These are phyloP conservation scores for Wakefieldia striispora DNA, from an alignment of 768 basidiomycete species.

Conservation along the genomic window DNA sequence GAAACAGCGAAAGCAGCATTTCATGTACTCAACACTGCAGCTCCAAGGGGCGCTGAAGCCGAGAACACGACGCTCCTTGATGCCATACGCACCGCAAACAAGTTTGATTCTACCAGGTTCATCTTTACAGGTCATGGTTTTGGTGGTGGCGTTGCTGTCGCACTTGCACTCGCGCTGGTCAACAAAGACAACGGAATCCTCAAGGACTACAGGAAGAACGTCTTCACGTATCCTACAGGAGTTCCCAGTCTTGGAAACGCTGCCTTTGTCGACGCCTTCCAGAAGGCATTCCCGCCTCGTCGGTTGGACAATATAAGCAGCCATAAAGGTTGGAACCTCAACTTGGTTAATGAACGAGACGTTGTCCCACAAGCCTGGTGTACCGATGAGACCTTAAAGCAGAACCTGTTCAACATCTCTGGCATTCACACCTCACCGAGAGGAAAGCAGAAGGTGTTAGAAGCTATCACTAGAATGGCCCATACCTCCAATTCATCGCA, in stretches of 20 bases:
- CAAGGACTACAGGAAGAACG: background rate
- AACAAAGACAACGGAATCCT: too few relatives aligned
- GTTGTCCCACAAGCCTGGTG: conserved; percentile 14
- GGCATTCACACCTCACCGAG: background rate
- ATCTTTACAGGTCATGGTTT: conserved; percentile 8
- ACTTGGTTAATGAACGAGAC: conserved; percentile 10
- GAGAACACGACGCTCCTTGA: background rate
- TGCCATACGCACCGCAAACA: too few relatives aligned
- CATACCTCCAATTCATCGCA: background rate
- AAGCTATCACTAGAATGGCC: background rate
- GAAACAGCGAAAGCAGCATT: background rate
- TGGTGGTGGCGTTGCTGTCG: conserved; percentile 5
- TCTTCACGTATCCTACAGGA: conserved; percentile 2
- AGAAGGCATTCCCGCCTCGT: background rate
- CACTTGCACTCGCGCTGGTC: conserved; percentile 7
- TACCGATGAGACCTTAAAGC: background rate
- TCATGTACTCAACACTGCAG: conserved; percentile 1
- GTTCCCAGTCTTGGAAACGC: conserved; percentile 8
- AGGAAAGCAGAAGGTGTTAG: too few relatives aligned
- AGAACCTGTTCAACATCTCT: conserved; percentile 12
- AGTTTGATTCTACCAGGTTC: conserved; percentile 2
- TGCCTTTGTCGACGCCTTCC: conserved; percentile 2
- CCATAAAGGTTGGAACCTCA: conserved; percentile 8
- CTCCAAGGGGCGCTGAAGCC: background rate
- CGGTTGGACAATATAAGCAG: background rate